These are phyloP conservation scores for Talaromyces borbonicus DNA, from an alignment of 495 filamentous ascomycete genomes.

Conservation along the genomic window DNA sequence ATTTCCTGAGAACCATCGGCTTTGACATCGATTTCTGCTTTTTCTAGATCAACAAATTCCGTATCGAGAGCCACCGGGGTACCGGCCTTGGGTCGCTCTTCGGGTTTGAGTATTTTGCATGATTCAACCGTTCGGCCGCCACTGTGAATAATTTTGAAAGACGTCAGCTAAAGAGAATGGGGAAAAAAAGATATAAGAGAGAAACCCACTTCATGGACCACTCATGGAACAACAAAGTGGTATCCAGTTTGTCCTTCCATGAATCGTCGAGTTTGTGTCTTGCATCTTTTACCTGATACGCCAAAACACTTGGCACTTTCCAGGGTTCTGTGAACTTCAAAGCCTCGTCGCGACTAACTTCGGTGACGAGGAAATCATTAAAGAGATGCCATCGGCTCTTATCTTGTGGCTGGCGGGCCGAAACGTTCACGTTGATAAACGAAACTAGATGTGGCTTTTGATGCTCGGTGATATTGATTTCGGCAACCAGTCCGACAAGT, in stretches of 20 bases:
- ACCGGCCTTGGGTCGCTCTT: constrained; percentile 57
- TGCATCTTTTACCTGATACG: constrained; percentile 69
- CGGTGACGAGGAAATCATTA: constrained; percentile 89
- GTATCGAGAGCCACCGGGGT: constrained; percentile 85
- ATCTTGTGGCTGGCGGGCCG: constrained; percentile 41
- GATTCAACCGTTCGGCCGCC: constrained; percentile 30
- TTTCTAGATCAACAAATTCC: constrained; percentile 85
- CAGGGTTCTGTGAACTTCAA: constrained; percentile 77
- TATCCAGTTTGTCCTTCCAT: constrained; percentile 80
- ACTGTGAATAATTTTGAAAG: constrained; percentile 7
- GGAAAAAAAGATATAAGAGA: neutral
- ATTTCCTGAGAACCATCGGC: constrained; percentile 81
- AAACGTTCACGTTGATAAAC: constrained; percentile 77
- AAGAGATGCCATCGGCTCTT: constrained; percentile 82
- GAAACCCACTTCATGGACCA: constrained; percentile 48
- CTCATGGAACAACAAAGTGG: constrained; percentile 70
- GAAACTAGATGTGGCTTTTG: constrained; percentile 88
- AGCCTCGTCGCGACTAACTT: constrained; percentile 71
- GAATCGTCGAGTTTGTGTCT: constrained; percentile 69
- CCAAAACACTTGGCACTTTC: constrained; percentile 81
- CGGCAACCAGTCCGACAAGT: constrained; percentile 79
- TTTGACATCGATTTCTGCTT: constrained; percentile 87
- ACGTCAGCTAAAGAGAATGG: constrained; percentile 5
- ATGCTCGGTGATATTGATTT: constrained; percentile 72
- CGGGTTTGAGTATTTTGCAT: constrained; percentile 48